Base-by-base conservation (phyloP, 2,329 filamentous ascomycete species). In the Calonectria hongkongensis region DNA sequence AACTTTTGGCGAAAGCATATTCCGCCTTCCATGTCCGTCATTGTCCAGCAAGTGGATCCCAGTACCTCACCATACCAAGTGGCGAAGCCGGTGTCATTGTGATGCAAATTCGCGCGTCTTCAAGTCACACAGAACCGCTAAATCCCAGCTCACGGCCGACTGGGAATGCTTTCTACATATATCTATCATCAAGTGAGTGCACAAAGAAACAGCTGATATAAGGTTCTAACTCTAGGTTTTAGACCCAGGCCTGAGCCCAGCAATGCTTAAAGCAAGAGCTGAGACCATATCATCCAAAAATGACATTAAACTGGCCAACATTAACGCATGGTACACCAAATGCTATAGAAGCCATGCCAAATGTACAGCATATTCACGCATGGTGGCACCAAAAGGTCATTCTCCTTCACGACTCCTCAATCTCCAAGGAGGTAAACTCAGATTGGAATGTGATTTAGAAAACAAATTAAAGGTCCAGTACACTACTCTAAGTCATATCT, bases 401-500 rank as follows among this genome's bases (percentile, higher is more conserved):
- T 47, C 54, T 21, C 67, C 67, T 36, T 64, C 67, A 2, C 58
- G 67, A n/a, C 58, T 69, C 27, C 45, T 69, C 13, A 58, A 64
- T 2, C 63, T 73, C 3, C 47, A 47, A n/a, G 63, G 33, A 8
- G 41, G 51, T n/a, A 71, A 51, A 33, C 41, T 73, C 16, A 73
- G 39, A n/a, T 10, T 73, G 7, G 64, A 71, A 41, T 72, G 69
- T 47, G 18, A 68, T 12, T 15, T 70, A 6, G 3, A 27, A 5
- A 27, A 41, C 15, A 15, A 21, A 15, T 15, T 15, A 8, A 13
- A 21, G 16, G 13, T 66, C 6, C 27, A 66, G 43, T 70, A 70
- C 28, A 70, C 72, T 2, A 74, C 72, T 0, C 45, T 74, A 4
- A 74, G 72, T 25, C 69, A 74, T 0, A 72, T 72, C 21, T 74